These are phyloP conservation scores for Scheffersomyces amazonensis DNA, from an alignment of 805 yeast species.

Conservation along the genomic window DNA sequence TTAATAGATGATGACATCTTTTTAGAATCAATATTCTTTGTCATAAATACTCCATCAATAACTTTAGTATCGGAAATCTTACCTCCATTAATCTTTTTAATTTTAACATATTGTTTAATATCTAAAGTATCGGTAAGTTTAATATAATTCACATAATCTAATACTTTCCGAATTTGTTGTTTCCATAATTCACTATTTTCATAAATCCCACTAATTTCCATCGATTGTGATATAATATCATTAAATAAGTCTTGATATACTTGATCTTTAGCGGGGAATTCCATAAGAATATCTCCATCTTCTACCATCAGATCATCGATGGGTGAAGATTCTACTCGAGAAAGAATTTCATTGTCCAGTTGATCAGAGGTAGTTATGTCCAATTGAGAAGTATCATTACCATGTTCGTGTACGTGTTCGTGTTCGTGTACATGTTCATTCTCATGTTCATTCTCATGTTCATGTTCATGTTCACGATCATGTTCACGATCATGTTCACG, in stretches of 20 bases:
- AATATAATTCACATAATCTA: slow-evolving; percentile 56
- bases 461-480: no score
- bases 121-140: slow-evolving; percentile 76
- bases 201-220: slow-evolving; percentile 57
- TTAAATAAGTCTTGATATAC: slow-evolving; percentile 43
- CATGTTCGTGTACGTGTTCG: no score
- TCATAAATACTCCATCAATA: slow-evolving; percentile 79
- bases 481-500: neutral
- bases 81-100: slow-evolving; percentile 84
- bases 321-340: neutral
- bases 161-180: slow-evolving; percentile 43
- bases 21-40: slow-evolving; percentile 78
- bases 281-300: neutral
- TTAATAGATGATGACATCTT: slow-evolving; percentile 64
- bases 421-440: no score
- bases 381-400: neutral
- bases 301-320: neutral
- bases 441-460: no score
- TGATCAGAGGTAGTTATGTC: neutral
- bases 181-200: slow-evolving; percentile 57
- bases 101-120: slow-evolving; percentile 82
- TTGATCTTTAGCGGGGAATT: slow-evolving; percentile 3
- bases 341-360: neutral
- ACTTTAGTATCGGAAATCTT: slow-evolving; percentile 53
- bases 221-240: slow-evolving; percentile 54